These are phyloP conservation scores for Rutstroemia sydowiana DNA, from an alignment of 2,329 filamentous ascomycete genomes.

Conservation along the genomic window DNA sequence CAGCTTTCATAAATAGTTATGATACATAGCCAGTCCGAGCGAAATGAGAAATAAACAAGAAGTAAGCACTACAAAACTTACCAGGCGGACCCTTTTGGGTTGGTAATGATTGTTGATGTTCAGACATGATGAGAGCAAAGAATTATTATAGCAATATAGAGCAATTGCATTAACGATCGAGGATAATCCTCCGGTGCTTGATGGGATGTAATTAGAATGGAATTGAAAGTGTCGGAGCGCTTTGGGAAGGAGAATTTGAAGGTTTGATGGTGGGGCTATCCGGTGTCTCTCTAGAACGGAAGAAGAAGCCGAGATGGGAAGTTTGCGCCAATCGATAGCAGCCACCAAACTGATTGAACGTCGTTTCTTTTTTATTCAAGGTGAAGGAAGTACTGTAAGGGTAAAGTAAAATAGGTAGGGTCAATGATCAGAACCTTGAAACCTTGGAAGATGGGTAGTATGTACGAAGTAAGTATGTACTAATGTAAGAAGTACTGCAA, in stretches of 20 bases:
- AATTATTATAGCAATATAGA: not conserved
- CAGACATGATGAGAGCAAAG: slow-evolving; percentile 16
- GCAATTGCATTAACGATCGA: slow-evolving; percentile 8
- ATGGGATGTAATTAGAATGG: slow-evolving; percentile 5
- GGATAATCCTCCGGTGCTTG: slow-evolving; percentile 10
- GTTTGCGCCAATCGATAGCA: slow-evolving; percentile 1
- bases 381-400: too few species aligned
- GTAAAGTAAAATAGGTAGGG: too few species aligned
- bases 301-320: not conserved
- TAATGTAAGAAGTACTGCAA: not conserved
- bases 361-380: too few species aligned
- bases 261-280: slow-evolving; percentile 13
- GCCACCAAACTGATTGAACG: not conserved
- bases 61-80: slow-evolving; percentile 22
- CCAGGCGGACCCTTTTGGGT: slow-evolving; percentile 17
- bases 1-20: not conserved
- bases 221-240: slow-evolving; percentile 6
- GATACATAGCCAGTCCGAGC: slow-evolving; percentile 1
- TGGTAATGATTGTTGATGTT: slow-evolving; percentile 12
- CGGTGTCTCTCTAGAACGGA: slow-evolving; percentile 9
- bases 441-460: too few species aligned
- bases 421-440: too few species aligned
- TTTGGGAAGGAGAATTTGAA: slow-evolving; percentile 12
- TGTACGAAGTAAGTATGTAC: not conserved
- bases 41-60: slow-evolving; percentile 11